Evolutionary conservation across 2,329 filamentous ascomycete species (phyloP), one percentile per base, ranked within the genome.

Genomic region (Anthostomella pinea): DNA sequence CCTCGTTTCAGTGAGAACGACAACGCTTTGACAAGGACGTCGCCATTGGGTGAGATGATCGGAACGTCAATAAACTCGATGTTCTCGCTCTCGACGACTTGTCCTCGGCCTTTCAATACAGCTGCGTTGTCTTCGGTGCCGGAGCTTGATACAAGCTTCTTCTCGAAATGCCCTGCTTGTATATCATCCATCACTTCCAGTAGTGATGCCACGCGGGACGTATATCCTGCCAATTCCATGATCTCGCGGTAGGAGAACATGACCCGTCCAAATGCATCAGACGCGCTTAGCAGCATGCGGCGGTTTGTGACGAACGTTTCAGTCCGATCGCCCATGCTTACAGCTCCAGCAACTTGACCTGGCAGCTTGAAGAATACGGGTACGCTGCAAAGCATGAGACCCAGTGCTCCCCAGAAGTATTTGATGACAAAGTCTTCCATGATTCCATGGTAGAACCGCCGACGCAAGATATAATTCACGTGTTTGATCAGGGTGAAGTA

Each of bases 361-460:
- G 90, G 89, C 13, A 96, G 76, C 63, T 91, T 91, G 72, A 98
- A 86, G 63, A 98, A 98, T 2, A 97, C 91, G 0, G 93, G 93
- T 1, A 95, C 82, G 62, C 88, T 94, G 70, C 93, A 98, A 8
- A 98, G 80, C 46, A 95, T 65, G 47, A 98, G 74, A 2, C 93
- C 93, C 27, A 98, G 65, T 2, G 93, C 91, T 25, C 93, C 93
- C 93, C 93, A 98, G 66, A 97, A 93, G 62, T 98, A 98, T 65
- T 98, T 98, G 65, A 98, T 95, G 39, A 97, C 88, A 64, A 96
- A 98, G 63, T 98, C 93, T 62, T 98, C 93, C 91, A 97, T 96
- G 56, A 98, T 84, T n/a, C 90, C 91, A 61, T 98, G 91, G 63
- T 97, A 97, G 62, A 98, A 86, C 31, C 93, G 80, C 45, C 87